Conservation (phyloP, 2,329 filamentous ascomycete genomes). For the Endoconidiophora polonica region DNA sequence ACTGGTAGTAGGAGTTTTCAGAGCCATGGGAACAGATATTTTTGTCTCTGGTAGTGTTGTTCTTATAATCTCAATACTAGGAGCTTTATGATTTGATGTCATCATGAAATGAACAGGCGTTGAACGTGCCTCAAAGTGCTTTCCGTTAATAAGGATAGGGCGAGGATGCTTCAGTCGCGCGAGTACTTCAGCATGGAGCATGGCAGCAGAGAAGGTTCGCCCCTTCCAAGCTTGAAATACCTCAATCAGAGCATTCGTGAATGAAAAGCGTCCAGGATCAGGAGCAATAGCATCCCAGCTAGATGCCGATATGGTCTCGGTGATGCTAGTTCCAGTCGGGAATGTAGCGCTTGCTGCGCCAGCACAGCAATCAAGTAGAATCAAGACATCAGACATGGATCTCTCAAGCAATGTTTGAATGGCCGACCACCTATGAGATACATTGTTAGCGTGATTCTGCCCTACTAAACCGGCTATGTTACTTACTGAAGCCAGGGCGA, state of each 20-base stretch:
- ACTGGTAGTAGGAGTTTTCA: too few species aligned
- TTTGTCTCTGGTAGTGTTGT: slow-evolving; percentile 21
- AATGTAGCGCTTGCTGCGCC: slow-evolving; percentile 44
- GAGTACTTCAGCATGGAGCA: slow-evolving; percentile 43
- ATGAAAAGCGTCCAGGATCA: slow-evolving; percentile 41
- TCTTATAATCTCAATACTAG: slow-evolving; percentile 38
- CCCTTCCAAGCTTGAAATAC: slow-evolving; percentile 40
- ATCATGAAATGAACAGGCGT: slow-evolving; percentile 48
- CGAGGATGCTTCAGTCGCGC: slow-evolving; percentile 43
- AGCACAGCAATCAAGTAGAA: slow-evolving; percentile 42
- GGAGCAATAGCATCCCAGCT: slow-evolving; percentile 46
- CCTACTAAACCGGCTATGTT: background rate
- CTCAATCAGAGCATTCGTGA: slow-evolving; percentile 41
- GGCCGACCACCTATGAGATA: slow-evolving; percentile 33
- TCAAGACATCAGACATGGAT: slow-evolving; percentile 39
- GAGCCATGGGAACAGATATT: background rate
- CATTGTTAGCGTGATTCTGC: slow-evolving; percentile 3
- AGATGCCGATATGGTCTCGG: slow-evolving; percentile 44
- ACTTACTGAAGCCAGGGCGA: slow-evolving; percentile 39
- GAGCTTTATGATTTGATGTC: slow-evolving; percentile 41
- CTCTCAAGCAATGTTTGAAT: slow-evolving; percentile 42
- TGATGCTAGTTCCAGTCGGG: slow-evolving; percentile 37
- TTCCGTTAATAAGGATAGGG: slow-evolving; percentile 39
- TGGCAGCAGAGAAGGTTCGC: slow-evolving; percentile 39
- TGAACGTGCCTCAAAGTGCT: slow-evolving; percentile 38